Conservation (phyloP, 805 yeast species). For the Barnettozyma botsteinii region DNA sequence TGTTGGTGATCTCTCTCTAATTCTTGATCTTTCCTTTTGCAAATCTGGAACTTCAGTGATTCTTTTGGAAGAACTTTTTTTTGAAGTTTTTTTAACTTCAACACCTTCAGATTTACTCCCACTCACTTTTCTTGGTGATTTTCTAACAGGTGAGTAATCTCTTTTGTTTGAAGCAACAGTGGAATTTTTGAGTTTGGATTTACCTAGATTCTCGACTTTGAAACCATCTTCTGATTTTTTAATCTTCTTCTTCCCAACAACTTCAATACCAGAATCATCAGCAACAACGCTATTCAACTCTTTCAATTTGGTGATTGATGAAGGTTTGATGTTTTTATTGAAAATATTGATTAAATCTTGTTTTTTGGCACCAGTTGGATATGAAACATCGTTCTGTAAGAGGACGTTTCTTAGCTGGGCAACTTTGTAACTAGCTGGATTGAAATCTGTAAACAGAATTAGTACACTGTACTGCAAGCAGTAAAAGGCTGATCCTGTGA, state of each 20-base stretch:
- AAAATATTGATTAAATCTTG: slow-evolving; percentile 57
- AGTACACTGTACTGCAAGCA: no score
- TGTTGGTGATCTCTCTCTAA: slow-evolving; percentile 9
- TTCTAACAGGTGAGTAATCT: slow-evolving; percentile 7
- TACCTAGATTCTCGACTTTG: slow-evolving; percentile 11
- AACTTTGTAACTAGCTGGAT: slow-evolving; percentile 59
- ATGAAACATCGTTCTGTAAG: slow-evolving; percentile 53
- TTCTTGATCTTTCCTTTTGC: slow-evolving; percentile 3
- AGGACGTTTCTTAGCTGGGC: slow-evolving; percentile 67
- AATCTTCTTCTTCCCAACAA: slow-evolving; percentile 27
- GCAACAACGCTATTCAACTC: slow-evolving; percentile 28
- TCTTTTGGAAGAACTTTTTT: slow-evolving; percentile 1
- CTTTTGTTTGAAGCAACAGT: not conserved
- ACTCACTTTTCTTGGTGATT: slow-evolving; percentile 18
- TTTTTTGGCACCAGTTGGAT: slow-evolving; percentile 63
- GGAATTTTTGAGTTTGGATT: slow-evolving; percentile 1
- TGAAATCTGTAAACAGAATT: no score
- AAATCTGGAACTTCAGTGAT: slow-evolving; percentile 15
- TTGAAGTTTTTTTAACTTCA: slow-evolving; percentile 9
- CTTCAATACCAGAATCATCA: slow-evolving; percentile 34
- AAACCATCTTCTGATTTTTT: slow-evolving; percentile 4
- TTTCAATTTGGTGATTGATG: slow-evolving; percentile 36
- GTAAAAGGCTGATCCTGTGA: no score
- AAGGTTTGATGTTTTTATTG: slow-evolving; percentile 45
- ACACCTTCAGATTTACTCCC: slow-evolving; percentile 15